phyloP scores from a whole-genome alignment of 768 basidiomycete genomes.

The Tubosaeta sp. region DNA sequence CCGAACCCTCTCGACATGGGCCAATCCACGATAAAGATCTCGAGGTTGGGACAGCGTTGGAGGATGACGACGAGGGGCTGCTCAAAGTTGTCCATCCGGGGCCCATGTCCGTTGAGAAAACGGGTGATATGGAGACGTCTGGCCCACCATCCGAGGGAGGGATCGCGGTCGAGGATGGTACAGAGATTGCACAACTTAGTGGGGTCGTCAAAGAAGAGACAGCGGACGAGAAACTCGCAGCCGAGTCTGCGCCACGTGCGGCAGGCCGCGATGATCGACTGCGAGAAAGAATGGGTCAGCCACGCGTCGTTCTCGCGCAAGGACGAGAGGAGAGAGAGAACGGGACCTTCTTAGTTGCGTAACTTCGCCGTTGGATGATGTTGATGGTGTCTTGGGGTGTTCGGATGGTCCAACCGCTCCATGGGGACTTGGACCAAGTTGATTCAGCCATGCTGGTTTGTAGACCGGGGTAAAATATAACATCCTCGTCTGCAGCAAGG shows the following conservation, averaged over 20 bases:
- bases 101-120: slow-evolving; percentile 38
- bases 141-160: slow-evolving; percentile 22
- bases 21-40: slow-evolving; percentile 68
- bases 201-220: too few relatives aligned
- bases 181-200: too few relatives aligned
- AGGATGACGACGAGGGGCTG: slow-evolving; percentile 55
- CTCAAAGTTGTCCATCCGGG: slow-evolving; percentile 47
- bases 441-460: slow-evolving; percentile 61
- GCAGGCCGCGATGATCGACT: slow-evolving; percentile 71
- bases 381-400: slow-evolving; percentile 57
- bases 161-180: too few relatives aligned
- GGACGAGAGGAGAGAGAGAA: background rate
- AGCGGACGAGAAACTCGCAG: slow-evolving; percentile 38
- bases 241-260: slow-evolving; percentile 58
- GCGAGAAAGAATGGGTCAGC: background rate
- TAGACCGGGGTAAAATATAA: slow-evolving; percentile 57
- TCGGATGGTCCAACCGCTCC: slow-evolving; percentile 50
- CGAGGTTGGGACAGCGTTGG: slow-evolving; percentile 64
- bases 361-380: slow-evolving; percentile 55
- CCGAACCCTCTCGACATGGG: slow-evolving; percentile 58
- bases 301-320: background rate
- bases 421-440: slow-evolving; percentile 55
- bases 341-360: slow-evolving; percentile 63
- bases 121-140: slow-evolving; percentile 66
- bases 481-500: slow-evolving; percentile 65